Evolutionary conservation across 2,329 filamentous ascomycete genomes (phyloP), one percentile per base, ranked within the genome.

Genomic region (Fusarium sp.): DNA sequence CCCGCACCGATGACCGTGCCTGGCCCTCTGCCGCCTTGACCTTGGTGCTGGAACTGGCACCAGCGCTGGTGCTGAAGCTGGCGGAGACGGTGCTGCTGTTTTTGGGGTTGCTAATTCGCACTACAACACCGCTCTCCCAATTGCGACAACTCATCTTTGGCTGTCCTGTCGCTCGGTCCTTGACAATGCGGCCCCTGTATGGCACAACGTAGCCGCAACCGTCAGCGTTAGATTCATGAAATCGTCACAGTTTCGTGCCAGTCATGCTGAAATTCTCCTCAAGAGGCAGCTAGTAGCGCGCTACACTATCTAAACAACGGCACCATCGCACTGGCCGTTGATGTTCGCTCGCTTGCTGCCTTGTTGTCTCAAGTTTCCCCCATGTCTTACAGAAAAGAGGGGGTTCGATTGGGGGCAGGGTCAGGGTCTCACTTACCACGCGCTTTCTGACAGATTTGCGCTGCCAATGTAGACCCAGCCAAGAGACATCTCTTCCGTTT

Each of bases 111-210:
- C 78, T 77, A 30, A 93, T 85, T 15, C 91, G 90, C 45, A 98
- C 81, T 30, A 98, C 77, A 3, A 99, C 93, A 41, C 96, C 96
- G 79, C 95, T 98, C 83, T 98, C 96, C 95, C 96, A 98, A 81
- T 98, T 99, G 62, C 93, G 91, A 81, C 93, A 95, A 71, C 89
- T 95, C 72, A 98, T 86, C 81, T 94, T 97, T 18, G 90, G 89
- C 70, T 89, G 83, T 70, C 91, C 91, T 6, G 89, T 92, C 13
- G 81, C 83, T 75, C 88, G 90, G 77, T 97, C 92, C 78, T 91
- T 91, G 61, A 91, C 89, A 36, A 98, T 83, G 52, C 91, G 91
- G 28, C 96, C 96, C 96, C 93, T 94, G 74, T 66, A 74, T 62
- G 57, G 72, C 65, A 51, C 54, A 66, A 62, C 66, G 18, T 44